Percentiles rank a stretch among this genome's conserved stretches.
Conservation (phyloP, 208 protist species). For the Leishmania gerbilli region DNA sequence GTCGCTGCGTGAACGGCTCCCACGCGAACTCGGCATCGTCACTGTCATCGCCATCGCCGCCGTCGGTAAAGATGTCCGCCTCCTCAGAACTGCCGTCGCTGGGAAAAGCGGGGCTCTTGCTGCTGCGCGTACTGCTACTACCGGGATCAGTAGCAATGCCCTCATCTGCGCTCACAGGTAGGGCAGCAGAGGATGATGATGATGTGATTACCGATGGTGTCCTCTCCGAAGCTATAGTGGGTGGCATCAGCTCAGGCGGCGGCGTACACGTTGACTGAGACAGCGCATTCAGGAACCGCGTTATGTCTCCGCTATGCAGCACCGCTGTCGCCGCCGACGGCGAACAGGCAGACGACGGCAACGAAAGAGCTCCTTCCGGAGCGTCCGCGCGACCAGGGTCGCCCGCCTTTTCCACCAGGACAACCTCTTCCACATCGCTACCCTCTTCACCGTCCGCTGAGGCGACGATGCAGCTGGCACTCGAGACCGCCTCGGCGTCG, state of each 20-base stretch:
- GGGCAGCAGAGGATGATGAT: not conserved
- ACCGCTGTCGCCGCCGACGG: not conserved
- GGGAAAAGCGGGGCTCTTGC: not conserved
- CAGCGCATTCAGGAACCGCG: conserved; percentile 12
- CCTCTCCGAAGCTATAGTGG: not conserved
- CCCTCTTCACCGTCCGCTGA: conserved; percentile 6
- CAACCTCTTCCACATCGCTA: conserved; percentile 16
- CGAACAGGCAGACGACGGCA: not conserved
- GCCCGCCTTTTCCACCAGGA: conserved; percentile 7
- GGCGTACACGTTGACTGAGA: not conserved
- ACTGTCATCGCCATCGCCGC: not conserved
- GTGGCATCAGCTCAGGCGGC: not conserved
- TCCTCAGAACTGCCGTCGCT: not conserved
- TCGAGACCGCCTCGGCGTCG: not conserved
- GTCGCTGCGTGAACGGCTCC: conserved; percentile 28
- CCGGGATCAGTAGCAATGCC: not conserved
- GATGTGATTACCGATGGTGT: not conserved
- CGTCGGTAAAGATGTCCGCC: conserved; percentile 6
- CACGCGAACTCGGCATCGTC: conserved; percentile 6
- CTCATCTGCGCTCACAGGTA: not conserved
- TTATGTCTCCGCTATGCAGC: conserved; percentile 18
- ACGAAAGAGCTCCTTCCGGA: not conserved
- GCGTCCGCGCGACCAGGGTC: not conserved
- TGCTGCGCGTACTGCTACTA: not conserved
- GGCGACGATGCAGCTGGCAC: not conserved